Evolutionary conservation across 345 rosid genomes (phyloP).

Genomic region (Eucalyptus lansdowneana): DNA sequence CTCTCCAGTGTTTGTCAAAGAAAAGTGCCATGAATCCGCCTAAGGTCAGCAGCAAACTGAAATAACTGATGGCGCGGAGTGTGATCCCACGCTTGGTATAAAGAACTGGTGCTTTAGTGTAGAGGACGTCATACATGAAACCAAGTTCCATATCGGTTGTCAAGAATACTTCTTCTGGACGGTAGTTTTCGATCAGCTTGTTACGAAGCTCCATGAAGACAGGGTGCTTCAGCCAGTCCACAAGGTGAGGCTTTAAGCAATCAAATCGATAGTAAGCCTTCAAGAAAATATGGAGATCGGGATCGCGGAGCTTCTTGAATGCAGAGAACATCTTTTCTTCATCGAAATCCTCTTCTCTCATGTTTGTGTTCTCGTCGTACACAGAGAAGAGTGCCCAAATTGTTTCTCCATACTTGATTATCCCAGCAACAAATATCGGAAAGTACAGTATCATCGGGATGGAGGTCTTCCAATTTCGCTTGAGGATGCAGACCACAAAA

Average conservation of each 20-base stretch:
- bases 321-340: background rate
- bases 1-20: background rate
- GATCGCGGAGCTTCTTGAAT: fast-evolving
- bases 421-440: slow-evolving; percentile 1
- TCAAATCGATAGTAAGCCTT: background rate
- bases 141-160: background rate
- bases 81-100: background rate
- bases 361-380: background rate
- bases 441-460: background rate
- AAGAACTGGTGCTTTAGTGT: background rate
- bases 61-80: background rate
- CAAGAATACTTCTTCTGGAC: background rate
- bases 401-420: background rate
- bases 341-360: background rate
- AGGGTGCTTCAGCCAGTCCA: background rate
- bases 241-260: background rate
- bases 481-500: background rate
- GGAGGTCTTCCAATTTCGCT: background rate
- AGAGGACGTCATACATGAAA: slow-evolving; percentile 3
- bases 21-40: background rate
- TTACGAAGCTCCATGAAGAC: background rate
- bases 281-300: background rate
- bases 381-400: background rate
- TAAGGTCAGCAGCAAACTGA: background rate
- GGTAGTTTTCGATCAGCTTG: background rate